Base-by-base conservation (phyloP, 2,329 filamentous ascomycete genomes). In the Ophiostoma piceae region DNA sequence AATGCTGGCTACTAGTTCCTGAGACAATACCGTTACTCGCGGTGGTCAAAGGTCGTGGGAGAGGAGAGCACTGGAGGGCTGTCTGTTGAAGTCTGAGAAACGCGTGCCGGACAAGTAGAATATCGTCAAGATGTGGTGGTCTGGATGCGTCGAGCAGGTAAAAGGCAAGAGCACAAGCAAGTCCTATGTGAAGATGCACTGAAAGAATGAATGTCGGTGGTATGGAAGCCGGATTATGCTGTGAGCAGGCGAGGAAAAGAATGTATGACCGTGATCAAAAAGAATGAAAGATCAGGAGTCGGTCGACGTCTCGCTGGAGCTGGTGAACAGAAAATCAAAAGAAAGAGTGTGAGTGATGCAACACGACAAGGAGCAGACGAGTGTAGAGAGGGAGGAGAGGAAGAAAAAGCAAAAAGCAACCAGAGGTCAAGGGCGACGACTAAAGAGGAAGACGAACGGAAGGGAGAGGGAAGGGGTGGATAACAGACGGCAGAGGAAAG, bases 281-380 rank as follows among this genome's bases (percentile, higher is more conserved):
- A 66, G 65, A 66, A 32, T 43, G 65, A 66, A 66, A 29, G 26
- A 43, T 66, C 65, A 66, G 65, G 69, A 74, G 70, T 66, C 68
- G 69, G 68, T 68, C 71, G 69, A 72, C 71, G 72, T 73, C 73
- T 74, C 71, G 60, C 57, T 47, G 32, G 26, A 9, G 64, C 47
- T 70, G 54, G 2, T 57, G 66, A 66, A 37, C n/a, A 54, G 14
- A 68, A 71, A 64, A 64, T 22, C 9, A 51, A 67, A 69, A 26
- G 54, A 69, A n/a, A 9, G 54, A 47, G 71, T 26, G 57, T 26
- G 32, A 43, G 67, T 26, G 51, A 57, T 57, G 51, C 51, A 57
- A 57, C 64, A 67, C 35, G 14, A 22, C 57, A 14, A 66, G 43
- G 26, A 47, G 43, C 29, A 41, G n/a, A 66, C 16, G 47, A 22